Evolutionary conservation across 306 rosid species (phyloP).

Genomic region (Quercus robur): DNA sequence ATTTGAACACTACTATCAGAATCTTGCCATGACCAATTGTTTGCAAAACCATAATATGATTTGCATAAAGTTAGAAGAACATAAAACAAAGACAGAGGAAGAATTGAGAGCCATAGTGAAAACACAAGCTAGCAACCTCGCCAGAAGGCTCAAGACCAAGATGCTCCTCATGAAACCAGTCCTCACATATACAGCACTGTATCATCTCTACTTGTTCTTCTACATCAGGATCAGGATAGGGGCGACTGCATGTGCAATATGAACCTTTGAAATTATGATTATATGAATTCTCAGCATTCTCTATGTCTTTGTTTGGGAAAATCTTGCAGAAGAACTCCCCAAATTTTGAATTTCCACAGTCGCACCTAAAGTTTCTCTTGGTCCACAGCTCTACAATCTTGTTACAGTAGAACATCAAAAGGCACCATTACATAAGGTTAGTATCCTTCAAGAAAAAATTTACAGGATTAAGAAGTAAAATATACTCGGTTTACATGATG

Average conservation of each 20-base stretch:
- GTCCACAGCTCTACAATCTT: slow-evolving; percentile 99
- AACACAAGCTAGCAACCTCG: slow-evolving; percentile 61
- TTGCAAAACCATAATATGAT: not conserved
- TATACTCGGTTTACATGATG: not conserved
- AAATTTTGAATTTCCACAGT: slow-evolving; percentile 97
- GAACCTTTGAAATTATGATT: slow-evolving; percentile 91
- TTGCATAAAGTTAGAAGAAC: not conserved
- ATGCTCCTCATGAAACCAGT: slow-evolving; percentile 99
- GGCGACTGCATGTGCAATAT: slow-evolving; percentile 90
- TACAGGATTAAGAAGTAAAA: not conserved
- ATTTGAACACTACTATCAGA: no score
- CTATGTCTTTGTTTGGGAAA: slow-evolving; percentile 72
- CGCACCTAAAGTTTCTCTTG: slow-evolving; percentile 90
- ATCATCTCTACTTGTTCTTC: slow-evolving; percentile 97
- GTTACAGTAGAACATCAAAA: slow-evolving; percentile 21
- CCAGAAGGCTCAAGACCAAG: slow-evolving; percentile 70
- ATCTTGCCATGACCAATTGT: not conserved
- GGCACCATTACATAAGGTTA: slow-evolving; percentile 1
- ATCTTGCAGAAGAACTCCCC: slow-evolving; percentile 85
- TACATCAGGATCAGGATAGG: slow-evolving; percentile 91
- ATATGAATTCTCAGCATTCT: slow-evolving; percentile 66
- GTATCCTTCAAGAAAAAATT: slow-evolving; percentile 7
- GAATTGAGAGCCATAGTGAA: slow-evolving; percentile 2
- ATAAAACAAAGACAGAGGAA: not conserved
- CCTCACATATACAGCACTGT: slow-evolving; percentile 94